Evolutionary conservation across 306 rosid species (phyloP), one percentile per base, ranked within the genome.

Genomic region (Gynostemma pentaphyllum): DNA sequence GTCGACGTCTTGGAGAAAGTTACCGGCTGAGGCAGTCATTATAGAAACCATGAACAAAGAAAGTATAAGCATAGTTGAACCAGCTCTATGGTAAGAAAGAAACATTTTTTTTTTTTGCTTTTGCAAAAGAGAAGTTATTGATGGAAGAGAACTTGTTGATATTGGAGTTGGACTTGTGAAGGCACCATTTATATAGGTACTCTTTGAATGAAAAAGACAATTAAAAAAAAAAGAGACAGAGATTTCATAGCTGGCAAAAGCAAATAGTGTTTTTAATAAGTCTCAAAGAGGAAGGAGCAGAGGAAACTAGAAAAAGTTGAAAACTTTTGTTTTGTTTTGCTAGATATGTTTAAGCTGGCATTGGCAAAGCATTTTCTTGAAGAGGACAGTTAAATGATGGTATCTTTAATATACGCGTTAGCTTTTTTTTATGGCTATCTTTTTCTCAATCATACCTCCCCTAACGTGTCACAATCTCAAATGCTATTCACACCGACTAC

Each of bases 1-100:
- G 21, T 85, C 89, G 16, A 85, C 66, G 66, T 87, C 87, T 56
- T 76, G 79, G 77, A 72, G 45, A 80, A 90, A 87, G 69, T 77
- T 85, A 5, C 82, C 80, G 23, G 84, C 81, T 12, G 76, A 72
- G 44, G 78, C 24, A 11, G 57, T 72, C 55, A 69, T 39, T 15
- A 60, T 3, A 29, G 70, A 69, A 29, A 55, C 62, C 27, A 69
- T 7, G 34, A 68, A 16, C 36, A 60, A n/a, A 60, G 41, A 52
- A 45, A 53, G 62, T 15, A 44, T 5, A 52, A 60, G 54, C 64
- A 54, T 52, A 22, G 37, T 9, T 1, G 54, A 59, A 2, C 19
- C 7, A n/a, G n/a, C 52, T 47, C 18, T 50, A 50, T 66, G 36
- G 24, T 57, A 21, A 55, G 67, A 53, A 34, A 65, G 40, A 53